Conservation (phyloP, 768 basidiomycete species). For the Podaxis sp. region DNA sequence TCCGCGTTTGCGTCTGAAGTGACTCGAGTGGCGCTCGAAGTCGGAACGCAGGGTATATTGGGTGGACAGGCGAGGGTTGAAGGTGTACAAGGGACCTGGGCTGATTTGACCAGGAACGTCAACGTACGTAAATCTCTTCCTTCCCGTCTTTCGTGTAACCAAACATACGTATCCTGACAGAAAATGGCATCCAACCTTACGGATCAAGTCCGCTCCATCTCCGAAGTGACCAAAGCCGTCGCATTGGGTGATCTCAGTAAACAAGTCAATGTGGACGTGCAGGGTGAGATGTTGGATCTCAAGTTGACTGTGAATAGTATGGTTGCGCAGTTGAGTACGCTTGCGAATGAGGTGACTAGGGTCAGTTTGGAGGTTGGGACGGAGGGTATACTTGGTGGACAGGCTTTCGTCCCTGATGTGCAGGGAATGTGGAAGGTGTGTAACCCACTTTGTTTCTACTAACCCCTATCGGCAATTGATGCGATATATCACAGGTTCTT, state of each 20-base stretch:
- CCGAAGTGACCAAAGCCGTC: constrained; percentile 86
- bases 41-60: constrained; percentile 87
- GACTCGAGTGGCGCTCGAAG: constrained; percentile 81
- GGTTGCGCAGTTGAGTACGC: constrained; percentile 76
- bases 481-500: constrained; percentile 15
- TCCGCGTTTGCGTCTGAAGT: constrained; percentile 85
- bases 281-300: constrained; percentile 91
- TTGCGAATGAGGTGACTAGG: constrained; percentile 84
- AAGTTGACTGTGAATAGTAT: constrained; percentile 86
- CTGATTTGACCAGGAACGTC: constrained; percentile 84
- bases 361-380: constrained; percentile 92
- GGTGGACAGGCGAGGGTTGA: constrained; percentile 90
- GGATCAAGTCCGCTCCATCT: constrained; percentile 88
- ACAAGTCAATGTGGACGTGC: constrained; percentile 87
- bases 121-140: constrained; percentile 53
- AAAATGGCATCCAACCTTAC: constrained; percentile 88
- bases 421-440: constrained; percentile 91
- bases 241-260: constrained; percentile 82
- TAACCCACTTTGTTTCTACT: too few species aligned
- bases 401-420: constrained; percentile 88
- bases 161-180: constrained; percentile 29
- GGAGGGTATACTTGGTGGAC: constrained; percentile 91
- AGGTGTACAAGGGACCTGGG: constrained; percentile 93
- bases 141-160: neutral
- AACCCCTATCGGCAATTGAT: too few species aligned